Conservation (phyloP, 2,329 filamentous ascomycete genomes). For the Alternaria sp. region DNA sequence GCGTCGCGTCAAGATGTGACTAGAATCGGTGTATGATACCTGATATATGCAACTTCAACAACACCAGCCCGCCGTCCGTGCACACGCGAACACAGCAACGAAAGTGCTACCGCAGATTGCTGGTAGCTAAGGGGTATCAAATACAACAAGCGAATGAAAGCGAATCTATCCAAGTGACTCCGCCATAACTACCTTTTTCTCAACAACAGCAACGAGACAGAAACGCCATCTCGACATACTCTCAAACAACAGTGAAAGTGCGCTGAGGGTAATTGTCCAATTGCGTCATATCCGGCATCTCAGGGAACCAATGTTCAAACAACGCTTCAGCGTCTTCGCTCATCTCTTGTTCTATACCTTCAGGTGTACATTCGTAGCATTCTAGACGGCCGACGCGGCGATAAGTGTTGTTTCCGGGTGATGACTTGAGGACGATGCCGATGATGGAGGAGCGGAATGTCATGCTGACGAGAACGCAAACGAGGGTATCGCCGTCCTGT, state of each 20-base stretch:
- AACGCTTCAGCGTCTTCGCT: slow-evolving; percentile 49
- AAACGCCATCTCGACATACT: not conserved
- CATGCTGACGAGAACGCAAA: slow-evolving; percentile 49
- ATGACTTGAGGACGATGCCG: slow-evolving; percentile 44
- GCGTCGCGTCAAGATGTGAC: not conserved
- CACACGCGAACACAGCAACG: not conserved
- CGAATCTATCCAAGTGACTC: not conserved
- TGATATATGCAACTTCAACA: not conserved
- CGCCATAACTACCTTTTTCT: not conserved
- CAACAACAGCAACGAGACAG: not conserved
- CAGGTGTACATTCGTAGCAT: slow-evolving; percentile 47
- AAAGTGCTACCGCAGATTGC: slow-evolving; percentile 1
- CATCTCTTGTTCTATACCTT: slow-evolving; percentile 41
- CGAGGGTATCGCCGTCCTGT: slow-evolving; percentile 41
- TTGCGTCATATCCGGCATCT: slow-evolving; percentile 49
- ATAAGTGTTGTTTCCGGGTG: slow-evolving; percentile 32
- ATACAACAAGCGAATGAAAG: slow-evolving; percentile 8
- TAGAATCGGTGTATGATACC: not conserved
- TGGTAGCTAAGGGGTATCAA: slow-evolving; percentile 7
- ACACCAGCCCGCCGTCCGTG: not conserved
- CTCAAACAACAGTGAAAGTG: slow-evolving; percentile 43
- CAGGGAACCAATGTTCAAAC: slow-evolving; percentile 49
- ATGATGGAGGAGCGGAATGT: slow-evolving; percentile 49
- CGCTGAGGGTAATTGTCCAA: slow-evolving; percentile 44
- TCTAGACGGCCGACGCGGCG: slow-evolving; percentile 49